These are phyloP conservation scores for Collariella sp. DNA, from an alignment of 495 filamentous ascomycete genomes.

Conservation along the genomic window DNA sequence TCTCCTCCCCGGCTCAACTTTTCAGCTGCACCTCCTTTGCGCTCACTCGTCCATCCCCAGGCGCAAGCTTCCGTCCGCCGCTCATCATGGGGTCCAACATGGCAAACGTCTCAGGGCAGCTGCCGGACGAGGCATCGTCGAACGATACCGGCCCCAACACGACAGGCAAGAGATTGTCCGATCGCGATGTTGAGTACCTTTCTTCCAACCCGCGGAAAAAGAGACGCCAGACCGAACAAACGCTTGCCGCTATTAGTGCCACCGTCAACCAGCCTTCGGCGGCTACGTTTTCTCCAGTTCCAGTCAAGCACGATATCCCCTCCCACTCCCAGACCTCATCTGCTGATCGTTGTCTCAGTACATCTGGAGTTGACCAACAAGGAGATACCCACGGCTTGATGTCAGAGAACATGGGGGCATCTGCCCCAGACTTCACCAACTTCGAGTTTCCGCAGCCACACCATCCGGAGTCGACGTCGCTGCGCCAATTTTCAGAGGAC, in stretches of 20 bases:
- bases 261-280: too few species aligned
- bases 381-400: background rate
- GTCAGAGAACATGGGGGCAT: background rate
- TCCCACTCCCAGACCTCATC: background rate
- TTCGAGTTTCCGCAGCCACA: constrained; percentile 8
- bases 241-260: background rate
- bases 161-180: constrained; percentile 7
- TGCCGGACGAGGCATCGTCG: background rate
- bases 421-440: constrained; percentile 5
- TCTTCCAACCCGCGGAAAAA: constrained; percentile 38
- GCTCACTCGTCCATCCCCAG: too few species aligned
- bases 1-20: too few species aligned
- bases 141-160: background rate
- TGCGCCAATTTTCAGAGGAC: constrained; percentile 2
- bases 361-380: background rate
- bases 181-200: constrained; percentile 40
- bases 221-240: constrained; percentile 15
- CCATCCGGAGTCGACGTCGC: background rate
- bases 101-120: background rate
- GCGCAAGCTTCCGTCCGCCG: background rate
- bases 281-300: background rate
- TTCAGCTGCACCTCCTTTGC: too few species aligned
- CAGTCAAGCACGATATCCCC: background rate
- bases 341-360: background rate
- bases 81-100: background rate